phyloP scores from a whole-genome alignment of 2,329 filamentous ascomycete genomes.

The Colletotrichum karsti region DNA sequence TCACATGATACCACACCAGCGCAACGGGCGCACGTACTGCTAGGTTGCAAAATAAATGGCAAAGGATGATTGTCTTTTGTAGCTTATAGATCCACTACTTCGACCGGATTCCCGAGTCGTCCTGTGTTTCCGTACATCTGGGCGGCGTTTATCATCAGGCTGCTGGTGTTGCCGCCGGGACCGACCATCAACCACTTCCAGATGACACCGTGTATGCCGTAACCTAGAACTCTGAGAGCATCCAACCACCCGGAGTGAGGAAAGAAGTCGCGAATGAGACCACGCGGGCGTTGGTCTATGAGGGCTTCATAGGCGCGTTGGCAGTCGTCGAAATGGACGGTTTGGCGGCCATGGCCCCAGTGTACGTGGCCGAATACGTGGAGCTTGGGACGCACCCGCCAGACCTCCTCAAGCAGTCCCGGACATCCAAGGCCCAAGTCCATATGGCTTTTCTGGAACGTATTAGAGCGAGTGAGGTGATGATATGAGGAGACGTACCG shows the following conservation, averaged over 20 bases:
- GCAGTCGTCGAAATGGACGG: conserved; percentile 78
- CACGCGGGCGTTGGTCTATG: conserved; percentile 51
- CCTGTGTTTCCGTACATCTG: conserved; percentile 64
- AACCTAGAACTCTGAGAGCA: conserved; percentile 50
- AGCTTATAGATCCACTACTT: conserved; percentile 44
- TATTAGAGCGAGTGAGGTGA: neutral
- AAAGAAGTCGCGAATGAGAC: conserved; percentile 54
- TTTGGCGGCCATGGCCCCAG: conserved; percentile 74
- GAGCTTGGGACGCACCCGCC: conserved; percentile 76
- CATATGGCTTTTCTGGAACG: conserved; percentile 68
- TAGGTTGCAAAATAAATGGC: neutral
- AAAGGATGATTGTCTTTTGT: neutral
- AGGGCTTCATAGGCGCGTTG: conserved; percentile 78
- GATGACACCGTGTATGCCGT: conserved; percentile 56
- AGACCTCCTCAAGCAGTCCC: conserved; percentile 74
- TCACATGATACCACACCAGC: conserved; percentile 29
- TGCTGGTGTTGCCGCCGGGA: conserved; percentile 56
- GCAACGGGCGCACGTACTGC: conserved; percentile 26
- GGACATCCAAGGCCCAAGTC: conserved; percentile 77
- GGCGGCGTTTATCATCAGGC: conserved; percentile 64
- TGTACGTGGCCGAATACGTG: conserved; percentile 91
- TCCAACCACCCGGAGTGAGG: conserved; percentile 57
- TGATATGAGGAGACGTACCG: conserved; percentile 49
- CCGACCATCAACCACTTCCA: conserved; percentile 68
- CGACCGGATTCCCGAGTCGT: conserved; percentile 49